These are phyloP conservation scores for Trypethelium eluteriae DNA, from an alignment of 495 filamentous ascomycete genomes.

Conservation along the genomic window DNA sequence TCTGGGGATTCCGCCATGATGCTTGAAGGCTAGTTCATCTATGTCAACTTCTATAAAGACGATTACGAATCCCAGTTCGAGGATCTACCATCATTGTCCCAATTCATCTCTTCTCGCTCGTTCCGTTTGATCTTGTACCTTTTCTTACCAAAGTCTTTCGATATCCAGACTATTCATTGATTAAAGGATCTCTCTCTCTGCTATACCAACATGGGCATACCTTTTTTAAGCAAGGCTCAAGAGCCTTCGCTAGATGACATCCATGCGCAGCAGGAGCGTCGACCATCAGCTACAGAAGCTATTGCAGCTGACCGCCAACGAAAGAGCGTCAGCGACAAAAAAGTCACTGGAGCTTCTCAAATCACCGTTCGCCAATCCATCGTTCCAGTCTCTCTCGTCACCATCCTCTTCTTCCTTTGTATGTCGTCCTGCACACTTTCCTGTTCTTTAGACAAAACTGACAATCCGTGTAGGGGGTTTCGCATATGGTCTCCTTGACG, in stretches of 20 bases:
- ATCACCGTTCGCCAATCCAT: conserved; percentile 32
- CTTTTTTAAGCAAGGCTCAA: conserved; percentile 14
- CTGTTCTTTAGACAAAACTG: background rate
- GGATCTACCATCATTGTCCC: background rate
- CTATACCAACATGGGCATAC: conserved; percentile 12
- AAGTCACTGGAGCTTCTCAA: conserved; percentile 31
- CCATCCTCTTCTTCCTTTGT: conserved; percentile 32
- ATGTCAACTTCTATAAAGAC: background rate
- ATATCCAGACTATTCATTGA: background rate
- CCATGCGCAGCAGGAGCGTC: conserved; percentile 29
- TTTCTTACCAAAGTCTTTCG: background rate
- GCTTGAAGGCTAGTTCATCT: background rate
- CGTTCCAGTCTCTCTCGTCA: conserved; percentile 31
- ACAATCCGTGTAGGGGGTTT: conserved; percentile 38
- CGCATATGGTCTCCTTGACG: conserved; percentile 48
- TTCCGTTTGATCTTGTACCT: too few species aligned
- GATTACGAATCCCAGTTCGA: background rate
- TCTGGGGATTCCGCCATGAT: background rate
- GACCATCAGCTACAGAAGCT: conserved; percentile 29
- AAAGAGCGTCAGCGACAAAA: conserved; percentile 29
- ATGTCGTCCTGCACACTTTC: background rate
- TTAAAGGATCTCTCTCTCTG: background rate
- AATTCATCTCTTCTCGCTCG: background rate
- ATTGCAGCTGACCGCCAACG: conserved; percentile 23
- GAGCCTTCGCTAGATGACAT: conserved; percentile 31